Evolutionary conservation across 495 filamentous ascomycete species (phyloP), one percentile per base, ranked within the genome.

Genomic region (Neurospora pannonica): DNA sequence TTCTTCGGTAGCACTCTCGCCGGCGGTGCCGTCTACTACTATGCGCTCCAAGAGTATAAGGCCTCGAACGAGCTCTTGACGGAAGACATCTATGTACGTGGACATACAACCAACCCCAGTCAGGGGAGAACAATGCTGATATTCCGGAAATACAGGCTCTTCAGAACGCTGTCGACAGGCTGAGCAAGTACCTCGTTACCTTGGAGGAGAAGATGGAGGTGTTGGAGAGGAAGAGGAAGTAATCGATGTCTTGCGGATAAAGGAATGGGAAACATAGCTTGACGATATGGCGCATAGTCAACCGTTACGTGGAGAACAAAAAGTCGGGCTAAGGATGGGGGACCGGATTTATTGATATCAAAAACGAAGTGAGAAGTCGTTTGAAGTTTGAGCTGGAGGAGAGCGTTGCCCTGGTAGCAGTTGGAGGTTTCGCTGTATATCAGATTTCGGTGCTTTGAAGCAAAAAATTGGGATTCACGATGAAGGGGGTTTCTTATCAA

Each of bases 1-100:
- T 90, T 99, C 46, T 86, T 97, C 76, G 96, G 96, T 73, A 89
- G 91, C 71, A 90, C 93, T 42, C 86, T 92, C 72, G 89, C 95
- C 39, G 94, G 94, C 78, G 90, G 86, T 38, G 90, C 88, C 46
- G 90, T 97, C 75, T 98, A 97, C 84, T 94, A 93, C 81, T 98
- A 98, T 80, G 87, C 97, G 75, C 82, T 98, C 73, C 90, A 93
- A 79, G 95, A 99, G 82, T 98, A 98, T 83, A 91, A 93, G 82
- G 87, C 96, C 43, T 92, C 94, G 72, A 99, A 98, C 83, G 93
- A 97, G 84, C 88, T 97, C 80, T 84, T 99, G 83, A 96, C 92
- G 62, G 93, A 97, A 84, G 96, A 99, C 86, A 97, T 99, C 82
- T 92, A 92, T 84, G 96, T 98, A 89, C 81, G 93, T 83, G 84